phyloP scores from a whole-genome alignment of 192 early-diverging fungal genomes.

The Podila clonocystis region DNA sequence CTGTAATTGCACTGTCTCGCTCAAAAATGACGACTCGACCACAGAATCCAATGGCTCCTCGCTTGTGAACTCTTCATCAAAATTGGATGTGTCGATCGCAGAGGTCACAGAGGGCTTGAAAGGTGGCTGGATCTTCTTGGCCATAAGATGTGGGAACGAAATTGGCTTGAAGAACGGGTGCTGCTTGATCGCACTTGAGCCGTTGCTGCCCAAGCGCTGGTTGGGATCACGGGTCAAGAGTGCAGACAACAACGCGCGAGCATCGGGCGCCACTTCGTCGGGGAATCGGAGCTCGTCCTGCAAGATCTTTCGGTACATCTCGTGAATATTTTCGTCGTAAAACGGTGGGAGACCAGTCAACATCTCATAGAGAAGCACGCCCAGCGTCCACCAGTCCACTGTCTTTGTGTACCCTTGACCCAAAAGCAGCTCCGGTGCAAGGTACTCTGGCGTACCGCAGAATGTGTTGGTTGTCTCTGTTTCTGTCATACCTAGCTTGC shows the following conservation, averaged over 20 bases:
- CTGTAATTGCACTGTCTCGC: constrained; percentile 92
- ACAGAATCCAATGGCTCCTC: constrained; percentile 92
- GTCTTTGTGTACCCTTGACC: constrained; percentile 90
- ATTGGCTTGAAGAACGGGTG: constrained; percentile 94
- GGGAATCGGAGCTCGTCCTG: constrained; percentile 90
- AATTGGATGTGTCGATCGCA: constrained; percentile 95
- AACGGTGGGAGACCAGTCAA: constrained; percentile 91
- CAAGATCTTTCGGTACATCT: constrained; percentile 95
- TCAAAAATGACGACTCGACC: constrained; percentile 82
- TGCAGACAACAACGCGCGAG: constrained; percentile 72
- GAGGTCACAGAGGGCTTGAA: constrained; percentile 92
- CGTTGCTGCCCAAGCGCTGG: constrained; percentile 85
- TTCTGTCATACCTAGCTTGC: constrained; percentile 95
- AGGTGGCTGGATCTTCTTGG: constrained; percentile 91
- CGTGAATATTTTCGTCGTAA: constrained; percentile 94
- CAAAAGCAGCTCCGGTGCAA: constrained; percentile 90
- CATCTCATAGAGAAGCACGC: constrained; percentile 92
- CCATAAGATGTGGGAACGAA: constrained; percentile 89
- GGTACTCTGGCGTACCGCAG: constrained; percentile 99
- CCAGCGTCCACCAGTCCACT: constrained; percentile 99
- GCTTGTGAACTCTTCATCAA: constrained; percentile 98
- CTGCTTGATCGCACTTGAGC: constrained; percentile 92
- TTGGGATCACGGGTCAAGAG: constrained; percentile 85
- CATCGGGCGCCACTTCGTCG: constrained; percentile 72
- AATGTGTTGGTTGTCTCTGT: constrained; percentile 94